These are phyloP conservation scores for Saturnispora mendoncae DNA, from an alignment of 805 yeast genomes.

Conservation along the genomic window DNA sequence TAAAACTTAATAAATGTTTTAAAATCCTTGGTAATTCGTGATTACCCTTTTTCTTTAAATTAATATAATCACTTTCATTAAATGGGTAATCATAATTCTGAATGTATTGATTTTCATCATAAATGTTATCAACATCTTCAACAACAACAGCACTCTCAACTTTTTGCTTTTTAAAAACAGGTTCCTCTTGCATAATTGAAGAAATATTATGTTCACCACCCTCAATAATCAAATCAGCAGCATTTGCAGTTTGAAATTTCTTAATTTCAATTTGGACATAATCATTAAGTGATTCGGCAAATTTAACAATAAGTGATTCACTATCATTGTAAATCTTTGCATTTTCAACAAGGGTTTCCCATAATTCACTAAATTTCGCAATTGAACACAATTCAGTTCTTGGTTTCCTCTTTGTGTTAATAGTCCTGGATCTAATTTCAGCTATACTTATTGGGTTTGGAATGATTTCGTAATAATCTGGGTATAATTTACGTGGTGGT, in stretches of 20 bases:
- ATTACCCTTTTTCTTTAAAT: conserved; percentile 1
- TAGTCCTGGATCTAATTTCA: conserved; percentile 41
- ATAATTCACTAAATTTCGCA: conserved; percentile 36
- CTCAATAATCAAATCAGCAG: background rate
- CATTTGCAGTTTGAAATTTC: background rate
- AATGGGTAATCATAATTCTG: background rate
- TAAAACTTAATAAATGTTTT: conserved; percentile 13
- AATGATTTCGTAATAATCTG: conserved; percentile 68
- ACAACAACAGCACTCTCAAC: background rate
- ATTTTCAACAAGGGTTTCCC: conserved; percentile 40
- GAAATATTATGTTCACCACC: no score
- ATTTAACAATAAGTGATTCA: conserved; percentile 55
- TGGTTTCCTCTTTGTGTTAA: conserved; percentile 34
- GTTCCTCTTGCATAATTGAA: no score
- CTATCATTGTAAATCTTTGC: conserved; percentile 64
- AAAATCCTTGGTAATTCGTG: conserved; percentile 12
- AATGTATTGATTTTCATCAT: background rate
- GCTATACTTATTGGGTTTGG: conserved; percentile 55
- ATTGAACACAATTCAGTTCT: conserved; percentile 13
- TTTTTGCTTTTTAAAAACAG: background rate
- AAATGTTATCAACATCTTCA: no score
- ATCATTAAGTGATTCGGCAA: conserved; percentile 31
- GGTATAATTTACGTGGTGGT: conserved; percentile 60
- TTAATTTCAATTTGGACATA: background rate
- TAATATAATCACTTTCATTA: background rate